Evolutionary conservation across 257 asterid species (phyloP).

Genomic region (Vinca minor): DNA sequence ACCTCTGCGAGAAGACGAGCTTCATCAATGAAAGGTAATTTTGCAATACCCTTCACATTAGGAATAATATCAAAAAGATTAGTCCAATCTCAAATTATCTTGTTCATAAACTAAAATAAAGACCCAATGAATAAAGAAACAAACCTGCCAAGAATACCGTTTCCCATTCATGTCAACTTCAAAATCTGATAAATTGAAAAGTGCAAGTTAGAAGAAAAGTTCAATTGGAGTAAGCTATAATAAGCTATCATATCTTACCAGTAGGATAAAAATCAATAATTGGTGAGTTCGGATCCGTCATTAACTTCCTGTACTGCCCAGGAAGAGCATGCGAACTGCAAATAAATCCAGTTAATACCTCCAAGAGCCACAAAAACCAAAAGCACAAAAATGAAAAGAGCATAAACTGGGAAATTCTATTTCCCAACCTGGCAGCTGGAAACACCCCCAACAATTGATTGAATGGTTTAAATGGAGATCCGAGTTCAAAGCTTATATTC

Average conservation of each 20-base stretch:
- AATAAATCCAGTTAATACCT: constrained; percentile 30
- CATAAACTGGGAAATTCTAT: constrained; percentile 6
- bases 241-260: constrained; percentile 36
- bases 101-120: constrained; percentile 1
- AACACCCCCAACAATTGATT: constrained; percentile 91
- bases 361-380: constrained; percentile 7
- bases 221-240: background rate
- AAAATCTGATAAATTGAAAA: constrained; percentile 49
- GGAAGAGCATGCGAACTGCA: constrained; percentile 97
- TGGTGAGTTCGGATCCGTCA: constrained; percentile 90
- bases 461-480: constrained; percentile 92
- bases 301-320: constrained; percentile 66
- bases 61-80: constrained; percentile 5
- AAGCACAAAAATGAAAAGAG: background rate
- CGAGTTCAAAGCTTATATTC: constrained; percentile 63
- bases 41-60: constrained; percentile 72
- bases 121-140: background rate
- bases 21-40: constrained; percentile 93
- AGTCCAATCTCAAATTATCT: background rate
- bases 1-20: constrained; percentile 83
- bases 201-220: constrained; percentile 9
- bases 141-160: constrained; percentile 87
- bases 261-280: constrained; percentile 86
- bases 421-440: constrained; percentile 92
- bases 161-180: constrained; percentile 97